Evolutionary conservation across 2,329 filamentous ascomycete species (phyloP), one percentile per base, ranked within the genome.

Genomic region (Colletotrichum viniferum): DNA sequence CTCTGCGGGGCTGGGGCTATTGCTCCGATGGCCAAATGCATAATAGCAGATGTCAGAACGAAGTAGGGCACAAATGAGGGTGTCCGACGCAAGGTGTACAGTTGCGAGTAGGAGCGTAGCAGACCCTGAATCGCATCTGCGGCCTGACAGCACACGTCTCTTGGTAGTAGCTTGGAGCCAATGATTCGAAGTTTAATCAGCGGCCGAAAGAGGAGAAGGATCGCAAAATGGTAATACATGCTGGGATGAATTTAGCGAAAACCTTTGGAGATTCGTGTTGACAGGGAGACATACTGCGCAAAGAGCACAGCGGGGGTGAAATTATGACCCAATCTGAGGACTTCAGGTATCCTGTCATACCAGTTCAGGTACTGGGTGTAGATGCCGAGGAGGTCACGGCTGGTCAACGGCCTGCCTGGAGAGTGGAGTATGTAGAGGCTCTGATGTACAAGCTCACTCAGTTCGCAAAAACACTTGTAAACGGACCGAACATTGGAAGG

Each of bases 281-380:
- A 36, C 12, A 21, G 36, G 21, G 26, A 10, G 4, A 88, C 94
- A 87, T 86, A 95, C 94, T 95, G 94, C 48, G 94, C 89, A 76
- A 94, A 93, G 24, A 96, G 84, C 43, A 95, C 93, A 61, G 94
- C 92, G 13, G 94, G 93, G 4, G 93, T 93, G 68, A 94, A 94
- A 78, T 93, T 94, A 75, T 93, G 90, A 3, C 92, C 91, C 4
- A 95, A 82, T 26, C 90, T 87, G 65, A 95, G 85, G 3, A 91
- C 89, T 74, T 91, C 88, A 1, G 94, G 94, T 74, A 96, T 90
- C 30, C 85, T 87, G 73, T 91, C 90, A 81, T 95, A 95, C 94
- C 94, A 96, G 68, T 91, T 89, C 18, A 94, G 87, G 78, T 94
- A 95, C 78, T 92, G 89, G 0, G 89, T 91, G 78, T 95, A 95